Base-by-base conservation (phyloP, 2,329 filamentous ascomycete genomes). In the Trichoderma cornu-damae region DNA sequence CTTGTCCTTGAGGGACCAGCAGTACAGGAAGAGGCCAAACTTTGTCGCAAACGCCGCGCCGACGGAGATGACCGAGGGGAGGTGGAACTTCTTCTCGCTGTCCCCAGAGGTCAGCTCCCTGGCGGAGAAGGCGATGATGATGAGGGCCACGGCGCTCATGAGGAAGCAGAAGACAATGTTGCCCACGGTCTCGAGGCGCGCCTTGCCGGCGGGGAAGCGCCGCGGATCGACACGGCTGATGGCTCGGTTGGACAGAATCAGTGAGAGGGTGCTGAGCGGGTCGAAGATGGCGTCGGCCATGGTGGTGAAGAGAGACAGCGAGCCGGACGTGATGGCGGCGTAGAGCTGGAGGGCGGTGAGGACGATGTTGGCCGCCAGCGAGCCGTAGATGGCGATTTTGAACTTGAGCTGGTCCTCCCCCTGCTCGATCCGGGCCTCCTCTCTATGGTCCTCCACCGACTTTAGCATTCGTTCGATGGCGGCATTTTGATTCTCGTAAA, bases 241-340 rank as follows among this genome's bases (percentile, higher is more conserved):
- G 49, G 94, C 93, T 49, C 93, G 89, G 71, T 92, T 88, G 60
- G 88, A 90, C 35, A 96, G 73, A 58, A 97, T 90, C 12, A 97
- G 80, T 1, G 89, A 93, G 52, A 96, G 71, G 67, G 96, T 96
- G 67, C 88, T 93, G 67, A 95, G 69, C 7, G 91, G 94, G 69
- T 97, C 94, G 74, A 97, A 97, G 63, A 97, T 80, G 51, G 92
- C 86, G 72, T 99, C 94, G 14, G 92, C 93, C 89, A 96, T 96
- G 61, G 93, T 99, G 14, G 94, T 96, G 76, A 97, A 96, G 46
- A 99, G 84, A 4, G 93, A 96, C 34, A 97, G 81, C n/a, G 91
- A 96, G 46, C 88, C 85, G 0, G 92, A 96, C 0, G 88, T 84
- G 44, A 90, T 82, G 60, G 94, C 94, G 42, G 87, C 94, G 69